A percentile compares a stretch with the other conserved stretches of the same genome.
phyloP scores from a whole-genome alignment of 2,329 filamentous ascomycete genomes.

The Colletotrichum truncatum region DNA sequence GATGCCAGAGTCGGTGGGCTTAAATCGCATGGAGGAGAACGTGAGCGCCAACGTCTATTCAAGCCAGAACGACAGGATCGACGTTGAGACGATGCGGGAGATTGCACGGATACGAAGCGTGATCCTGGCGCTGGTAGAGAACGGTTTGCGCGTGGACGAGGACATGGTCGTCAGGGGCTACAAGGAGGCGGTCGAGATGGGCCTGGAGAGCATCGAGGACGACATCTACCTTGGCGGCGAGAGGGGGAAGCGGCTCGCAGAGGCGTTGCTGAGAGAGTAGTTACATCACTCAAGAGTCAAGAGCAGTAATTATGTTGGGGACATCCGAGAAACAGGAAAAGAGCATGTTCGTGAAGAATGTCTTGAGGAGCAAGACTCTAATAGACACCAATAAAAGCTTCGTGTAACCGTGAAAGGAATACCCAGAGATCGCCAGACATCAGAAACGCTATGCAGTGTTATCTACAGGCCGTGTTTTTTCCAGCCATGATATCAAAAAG shows the following conservation, averaged over 20 bases:
- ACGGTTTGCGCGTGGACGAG: slow-evolving; percentile 87
- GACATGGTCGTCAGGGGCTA: slow-evolving; percentile 87
- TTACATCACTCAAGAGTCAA: neutral
- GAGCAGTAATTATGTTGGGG: neutral
- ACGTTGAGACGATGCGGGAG: slow-evolving; percentile 80
- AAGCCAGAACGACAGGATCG: slow-evolving; percentile 91
- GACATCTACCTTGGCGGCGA: slow-evolving; percentile 70
- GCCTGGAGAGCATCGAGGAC: slow-evolving; percentile 67
- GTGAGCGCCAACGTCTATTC: slow-evolving; percentile 90
- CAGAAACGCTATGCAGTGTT: slow-evolving; percentile 28
- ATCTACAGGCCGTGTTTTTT: slow-evolving; percentile 21
- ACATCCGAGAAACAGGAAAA: neutral
- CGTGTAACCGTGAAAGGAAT: slow-evolving; percentile 4
- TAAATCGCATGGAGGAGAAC: slow-evolving; percentile 89
- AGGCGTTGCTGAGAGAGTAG: slow-evolving; percentile 41
- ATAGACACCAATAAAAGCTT: slow-evolving; percentile 17
- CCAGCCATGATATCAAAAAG: slow-evolving; percentile 29
- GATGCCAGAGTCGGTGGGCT: slow-evolving; percentile 68
- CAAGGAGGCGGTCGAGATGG: slow-evolving; percentile 80
- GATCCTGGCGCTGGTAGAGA: slow-evolving; percentile 83
- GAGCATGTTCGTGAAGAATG: neutral
- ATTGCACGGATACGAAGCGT: slow-evolving; percentile 86
- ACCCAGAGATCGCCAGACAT: slow-evolving; percentile 22
- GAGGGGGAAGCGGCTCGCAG: slow-evolving; percentile 59
- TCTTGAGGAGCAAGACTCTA: slow-evolving; percentile 17